phyloP scores from a whole-genome alignment of 805 yeast species.

The Kuraishia ogatae region DNA sequence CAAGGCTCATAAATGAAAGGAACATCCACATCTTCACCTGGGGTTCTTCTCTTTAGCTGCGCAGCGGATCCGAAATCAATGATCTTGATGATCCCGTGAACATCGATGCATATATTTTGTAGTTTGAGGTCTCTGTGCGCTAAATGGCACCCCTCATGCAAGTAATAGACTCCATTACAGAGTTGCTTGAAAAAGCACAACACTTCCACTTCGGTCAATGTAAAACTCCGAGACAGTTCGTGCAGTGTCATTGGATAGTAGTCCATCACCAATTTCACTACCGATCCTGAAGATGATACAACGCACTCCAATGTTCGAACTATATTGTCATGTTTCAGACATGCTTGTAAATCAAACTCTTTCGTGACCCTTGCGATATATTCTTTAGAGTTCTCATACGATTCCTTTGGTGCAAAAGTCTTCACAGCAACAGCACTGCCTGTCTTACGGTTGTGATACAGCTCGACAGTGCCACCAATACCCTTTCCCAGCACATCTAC shows the following conservation, averaged over 20 bases:
- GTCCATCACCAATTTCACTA: constrained; percentile 21
- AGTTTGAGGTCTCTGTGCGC: constrained; percentile 45
- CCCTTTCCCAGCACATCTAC: constrained; percentile 19
- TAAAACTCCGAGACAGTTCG: constrained; percentile 1
- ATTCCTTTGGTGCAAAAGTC: constrained; percentile 30
- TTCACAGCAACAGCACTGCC: constrained; percentile 31
- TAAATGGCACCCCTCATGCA: constrained; percentile 25
- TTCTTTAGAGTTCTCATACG: constrained; percentile 29
- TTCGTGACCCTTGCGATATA: constrained; percentile 26
- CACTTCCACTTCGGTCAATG: constrained; percentile 8
- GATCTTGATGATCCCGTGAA: constrained; percentile 26
- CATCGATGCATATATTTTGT: constrained; percentile 32
- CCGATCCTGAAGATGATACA: constrained; percentile 13
- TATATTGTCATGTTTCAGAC: constrained; percentile 24
- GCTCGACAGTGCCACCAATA: constrained; percentile 26
- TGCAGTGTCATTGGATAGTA: constrained; percentile 26
- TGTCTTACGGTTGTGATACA: constrained; percentile 12
- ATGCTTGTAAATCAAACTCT: constrained; percentile 25
- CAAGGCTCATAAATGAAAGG: constrained; percentile 5
- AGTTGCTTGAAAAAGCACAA: constrained; percentile 33
- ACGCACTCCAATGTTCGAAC: constrained; percentile 25
- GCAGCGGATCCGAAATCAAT: constrained; percentile 44
- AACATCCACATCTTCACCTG: constrained; percentile 18
- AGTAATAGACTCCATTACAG: constrained; percentile 24
- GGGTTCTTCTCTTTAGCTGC: constrained; percentile 13